Base-by-base conservation (phyloP, 257 asterid genomes). In the Solanum pimpinellifolium region DNA sequence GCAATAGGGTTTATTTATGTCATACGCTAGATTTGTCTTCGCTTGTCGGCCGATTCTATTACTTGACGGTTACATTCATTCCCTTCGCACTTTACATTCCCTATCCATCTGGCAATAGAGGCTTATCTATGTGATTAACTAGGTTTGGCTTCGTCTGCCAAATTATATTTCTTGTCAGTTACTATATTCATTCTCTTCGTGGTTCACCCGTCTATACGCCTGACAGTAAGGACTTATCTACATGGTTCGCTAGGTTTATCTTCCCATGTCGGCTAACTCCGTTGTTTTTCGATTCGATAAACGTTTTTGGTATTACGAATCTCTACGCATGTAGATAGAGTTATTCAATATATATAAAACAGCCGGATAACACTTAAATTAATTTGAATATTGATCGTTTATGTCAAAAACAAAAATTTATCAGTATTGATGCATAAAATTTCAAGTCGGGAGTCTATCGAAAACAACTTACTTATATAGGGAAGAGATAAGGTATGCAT, bases 221-320 rank as follows among this genome's bases (percentile, higher is more conserved):
- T 11, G 7, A 3, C 7, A 2, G 1, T 62, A 23, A 9, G 29
- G 14, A 10, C 14, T 60, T 60, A 4, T 10, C 29, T 60, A 60
- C 25, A 0, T 60, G 29, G 23, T 62, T 60, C 7, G 1, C 69
- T 23, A 60, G 3, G 29, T 23, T 60, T 60, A 14, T 23, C 29
- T 60, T 23, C 1, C 1, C 13, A 0, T 60, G 0, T 10, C 0
- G 1, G 7, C 0, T n/a, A 0, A n/a, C 11, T n/a, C 4, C 13
- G 23, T 62, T 62, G 14, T 62, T 9, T 62, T 11, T 23, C 3
- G 2, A 1, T 23, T 62, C 5, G 29, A 6, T n/a, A 23, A 62
- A 62, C 69, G 1, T 23, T 23, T 52, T 52, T 52, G 1, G 7
- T 52, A 16, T 10, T 52, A 16, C 23, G 10, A 52, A 52, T 52